These are phyloP conservation scores for Verbena officinalis DNA, from an alignment of 257 asterid genomes.

Conservation along the genomic window DNA sequence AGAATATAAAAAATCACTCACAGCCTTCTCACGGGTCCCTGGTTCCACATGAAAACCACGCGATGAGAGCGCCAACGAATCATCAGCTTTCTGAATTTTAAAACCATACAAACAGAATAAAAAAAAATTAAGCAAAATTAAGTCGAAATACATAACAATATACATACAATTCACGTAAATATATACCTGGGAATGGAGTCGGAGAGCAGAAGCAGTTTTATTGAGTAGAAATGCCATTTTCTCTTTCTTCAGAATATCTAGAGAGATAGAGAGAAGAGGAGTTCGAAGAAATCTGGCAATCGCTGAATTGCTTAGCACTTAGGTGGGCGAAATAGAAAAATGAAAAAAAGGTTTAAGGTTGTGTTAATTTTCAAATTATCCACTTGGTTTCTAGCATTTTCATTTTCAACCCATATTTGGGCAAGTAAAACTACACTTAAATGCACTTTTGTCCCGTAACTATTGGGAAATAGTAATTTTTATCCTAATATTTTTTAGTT, in stretches of 20 bases:
- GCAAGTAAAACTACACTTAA: too few species aligned
- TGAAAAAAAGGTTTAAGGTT: not conserved
- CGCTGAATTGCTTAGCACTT: not conserved
- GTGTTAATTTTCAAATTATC: conserved; percentile 19
- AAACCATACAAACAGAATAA: not conserved
- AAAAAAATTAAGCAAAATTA: not conserved
- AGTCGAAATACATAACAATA: not conserved
- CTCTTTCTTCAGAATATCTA: not conserved
- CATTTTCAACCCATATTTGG: conserved; percentile 10
- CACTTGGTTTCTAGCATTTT: not conserved
- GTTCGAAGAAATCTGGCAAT: conserved; percentile 8
- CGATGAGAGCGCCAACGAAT: conserved; percentile 43
- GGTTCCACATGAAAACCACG: conserved; percentile 82
- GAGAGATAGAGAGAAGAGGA: conserved; percentile 5
- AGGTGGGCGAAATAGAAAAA: conserved; percentile 4
- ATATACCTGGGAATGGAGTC: conserved; percentile 52
- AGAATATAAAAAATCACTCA: conserved; percentile 36
- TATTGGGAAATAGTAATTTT: too few species aligned
- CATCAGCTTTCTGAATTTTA: conserved; percentile 43
- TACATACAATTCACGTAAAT: not conserved
- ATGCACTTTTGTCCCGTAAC: too few species aligned
- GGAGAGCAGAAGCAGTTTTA: conserved; percentile 53
- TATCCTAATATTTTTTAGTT: too few species aligned
- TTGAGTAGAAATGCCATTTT: conserved; percentile 61
- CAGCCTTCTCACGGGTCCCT: conserved; percentile 92